Base-by-base conservation (phyloP, 1,284 basidiomycete genomes). In the Cerioporus squamosus region DNA sequence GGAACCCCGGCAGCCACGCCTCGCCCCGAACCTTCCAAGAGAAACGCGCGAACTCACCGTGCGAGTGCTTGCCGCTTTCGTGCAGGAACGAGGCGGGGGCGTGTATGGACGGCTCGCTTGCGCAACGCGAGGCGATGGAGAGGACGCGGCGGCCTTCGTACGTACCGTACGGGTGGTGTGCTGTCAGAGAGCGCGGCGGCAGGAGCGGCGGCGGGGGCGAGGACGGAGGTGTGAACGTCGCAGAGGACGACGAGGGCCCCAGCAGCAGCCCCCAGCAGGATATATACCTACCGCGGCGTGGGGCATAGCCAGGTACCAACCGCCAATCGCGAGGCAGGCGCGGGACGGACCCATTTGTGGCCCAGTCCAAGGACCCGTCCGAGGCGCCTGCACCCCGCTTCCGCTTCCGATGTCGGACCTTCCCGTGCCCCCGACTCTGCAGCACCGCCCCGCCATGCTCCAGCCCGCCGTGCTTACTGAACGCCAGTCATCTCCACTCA, bases 11-110 rank as follows among this genome's bases (percentile, higher is more conserved):
- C 33, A 50, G 36, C 29, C 53, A 38, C 47, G 38, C 43, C 51
- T 31, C 23, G 18, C 31, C 14, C 18, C n/a, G 20, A 42, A 8
- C n/a, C n/a, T 49, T 55, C 55, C 20, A 50, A 38, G 22, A 17
- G 38, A 51, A 46, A 58, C 33, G 33, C 33, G 33, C 14, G 12
- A 10, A 36, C 63, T 55, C 52, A 62, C 60, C 63, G 60, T 61
- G 57, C 5, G 62, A 64, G 5, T 26, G n/a, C 29, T 43, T n/a
- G 29, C 45, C 39, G 24, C 40, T 29, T 29, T 29, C 36, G 24
- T 3, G 10, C 48, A 39, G 47, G 15, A 62, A 62, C 51, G 55
- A 49, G 52, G 57, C 55, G 29, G 44, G 44, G 33, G 59, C 54
- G 62, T 61, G 61, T 45, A 38, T 29, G 24, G 24, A 20, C 7